Evolutionary conservation across 176 grass and related monocot genomes (phyloP), one percentile per base, ranked within the genome.

Genomic region (Raddia distichophylla): DNA sequence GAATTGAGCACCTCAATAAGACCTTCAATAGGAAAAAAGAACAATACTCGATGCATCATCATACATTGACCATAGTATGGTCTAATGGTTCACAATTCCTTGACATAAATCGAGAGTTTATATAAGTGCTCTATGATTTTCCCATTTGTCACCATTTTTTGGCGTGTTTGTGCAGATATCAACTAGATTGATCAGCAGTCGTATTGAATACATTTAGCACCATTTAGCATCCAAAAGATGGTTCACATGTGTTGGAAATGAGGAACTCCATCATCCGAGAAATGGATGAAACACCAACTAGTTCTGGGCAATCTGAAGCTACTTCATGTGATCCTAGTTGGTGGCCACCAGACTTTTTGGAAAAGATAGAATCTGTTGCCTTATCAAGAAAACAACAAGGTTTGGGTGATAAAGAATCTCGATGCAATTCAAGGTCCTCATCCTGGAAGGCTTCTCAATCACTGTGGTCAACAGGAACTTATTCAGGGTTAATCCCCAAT

Each of bases 391-490:
- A 83, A 61, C 89, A 91, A 5, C 69, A 91, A 76, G 73, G 46
- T 84, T 83, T 90, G 70, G 86, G 84, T 80, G 78, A 76, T 84
- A 93, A 82, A 76, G 87, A 87, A 27, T 82, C 76, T 49, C 48
- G 43, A 68, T 72, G 67, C 51, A 81, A 76, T 68, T 66, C 67
- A 69, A 87, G 85, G 86, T 74, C 57, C 47, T 81, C 82, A 75
- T 93, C 88, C 15, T 90, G 79, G 78, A 91, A 84, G 82, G 91
- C 96, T 84, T 95, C 91, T 82, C 93, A 99, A 63, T 87, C 88
- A 78, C 80, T 99, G 80, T 99, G 93, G 96, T 95, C 93, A 33
- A 85, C 85, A 72, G 96, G 96, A 84, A 85, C 86, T 61, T 95
- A 91, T 83, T 90, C 96, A 71, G 89, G 87, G 27, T 76, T 86